These are phyloP conservation scores for Fusarium brachygibbosum DNA, from an alignment of 2,329 filamentous ascomycete genomes.

Conservation along the genomic window DNA sequence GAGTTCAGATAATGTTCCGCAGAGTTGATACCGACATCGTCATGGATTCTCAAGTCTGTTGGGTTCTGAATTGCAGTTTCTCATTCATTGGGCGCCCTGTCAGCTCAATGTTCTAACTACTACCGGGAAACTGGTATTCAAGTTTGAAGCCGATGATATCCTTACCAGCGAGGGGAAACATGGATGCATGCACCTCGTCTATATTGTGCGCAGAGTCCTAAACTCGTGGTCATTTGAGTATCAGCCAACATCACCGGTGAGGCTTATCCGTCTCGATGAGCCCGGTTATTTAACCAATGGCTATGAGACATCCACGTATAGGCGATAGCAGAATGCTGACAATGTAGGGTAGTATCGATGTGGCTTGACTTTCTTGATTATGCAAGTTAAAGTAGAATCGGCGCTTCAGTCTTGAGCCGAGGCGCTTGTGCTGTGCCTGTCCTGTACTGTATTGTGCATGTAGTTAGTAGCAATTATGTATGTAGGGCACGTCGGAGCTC, in stretches of 20 bases:
- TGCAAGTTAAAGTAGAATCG: slow-evolving; percentile 32
- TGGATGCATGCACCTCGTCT: slow-evolving; percentile 5
- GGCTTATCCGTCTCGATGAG: slow-evolving; percentile 18
- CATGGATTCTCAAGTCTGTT: neutral
- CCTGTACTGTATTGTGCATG: neutral
- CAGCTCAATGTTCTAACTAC: slow-evolving; percentile 12
- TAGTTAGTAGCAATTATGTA: neutral
- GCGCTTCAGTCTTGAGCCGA: slow-evolving; percentile 20
- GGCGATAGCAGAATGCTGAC: slow-evolving; percentile 16
- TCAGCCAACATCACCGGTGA: slow-evolving; percentile 29
- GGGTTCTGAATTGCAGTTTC: neutral
- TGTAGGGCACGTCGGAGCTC: neutral
- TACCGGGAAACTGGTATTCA: neutral
- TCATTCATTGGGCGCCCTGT: neutral
- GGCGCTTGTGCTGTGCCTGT: slow-evolving; percentile 18
- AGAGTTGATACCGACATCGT: neutral
- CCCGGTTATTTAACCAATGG: slow-evolving; percentile 25
- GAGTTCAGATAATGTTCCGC: neutral
- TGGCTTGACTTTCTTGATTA: slow-evolving; percentile 29
- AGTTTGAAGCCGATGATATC: slow-evolving; percentile 31
- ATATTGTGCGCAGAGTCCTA: slow-evolving; percentile 15
- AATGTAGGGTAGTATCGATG: slow-evolving; percentile 28
- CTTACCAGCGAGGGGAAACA: neutral
- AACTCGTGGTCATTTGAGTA: slow-evolving; percentile 25
- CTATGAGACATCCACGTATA: slow-evolving; percentile 21